Evolutionary conservation across 257 asterid genomes (phyloP).

Genomic region (Penstemon davidsonii): DNA sequence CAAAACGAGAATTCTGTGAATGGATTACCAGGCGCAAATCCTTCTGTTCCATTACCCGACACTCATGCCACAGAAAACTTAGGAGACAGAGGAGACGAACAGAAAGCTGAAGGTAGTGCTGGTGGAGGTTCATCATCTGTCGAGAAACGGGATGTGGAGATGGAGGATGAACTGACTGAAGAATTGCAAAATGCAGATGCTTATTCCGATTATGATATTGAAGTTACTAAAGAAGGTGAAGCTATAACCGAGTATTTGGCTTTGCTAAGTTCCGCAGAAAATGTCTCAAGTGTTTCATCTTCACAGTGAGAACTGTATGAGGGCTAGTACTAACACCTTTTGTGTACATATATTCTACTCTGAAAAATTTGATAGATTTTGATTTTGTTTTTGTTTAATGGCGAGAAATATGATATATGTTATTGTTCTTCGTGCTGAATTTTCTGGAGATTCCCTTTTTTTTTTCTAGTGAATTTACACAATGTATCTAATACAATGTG

Average conservation of each 20-base stretch:
- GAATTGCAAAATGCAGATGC: conserved; percentile 68
- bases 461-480: no score
- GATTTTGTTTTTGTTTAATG: no score
- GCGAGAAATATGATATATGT: no score
- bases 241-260: conserved; percentile 76
- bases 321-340: not conserved
- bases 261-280: conserved; percentile 42
- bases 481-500: no score
- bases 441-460: no score
- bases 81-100: conserved; percentile 22
- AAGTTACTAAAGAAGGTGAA: conserved; percentile 83
- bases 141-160: conserved; percentile 60
- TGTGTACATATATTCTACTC: not conserved
- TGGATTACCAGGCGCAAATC: conserved; percentile 19
- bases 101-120: conserved; percentile 22
- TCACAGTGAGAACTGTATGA: not conserved
- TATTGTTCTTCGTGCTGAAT: no score
- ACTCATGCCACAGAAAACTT: conserved; percentile 3
- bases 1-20: conserved; percentile 29
- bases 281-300: not conserved
- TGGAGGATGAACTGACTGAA: conserved; percentile 75
- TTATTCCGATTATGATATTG: conserved; percentile 80
- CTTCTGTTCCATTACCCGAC: conserved; percentile 11
- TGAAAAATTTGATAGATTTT: no score
- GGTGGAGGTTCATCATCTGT: conserved; percentile 36